Evolutionary conservation across 140 eudicot species (phyloP), one percentile per base, ranked within the genome.

Genomic region (Bidens hawaiensis): DNA sequence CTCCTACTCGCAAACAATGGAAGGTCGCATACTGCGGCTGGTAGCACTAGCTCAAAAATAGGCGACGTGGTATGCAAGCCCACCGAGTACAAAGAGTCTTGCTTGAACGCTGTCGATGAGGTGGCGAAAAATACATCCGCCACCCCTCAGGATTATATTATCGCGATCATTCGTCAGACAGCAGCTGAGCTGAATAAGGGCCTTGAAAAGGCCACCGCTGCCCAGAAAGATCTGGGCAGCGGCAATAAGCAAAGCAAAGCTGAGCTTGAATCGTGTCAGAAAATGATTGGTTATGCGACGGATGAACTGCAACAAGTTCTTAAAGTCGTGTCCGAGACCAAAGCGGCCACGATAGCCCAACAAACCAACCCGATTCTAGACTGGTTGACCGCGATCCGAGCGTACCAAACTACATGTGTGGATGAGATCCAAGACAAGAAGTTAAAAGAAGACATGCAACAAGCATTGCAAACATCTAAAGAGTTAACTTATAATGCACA

Each of bases 401-500:
- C 83, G 5, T 76, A 75, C 57, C 86, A 84, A 13, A 56, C 57
- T 0, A 78, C 75, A 14, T 91, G 98, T 43, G 63, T 74, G 5
- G 98, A 91, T 1, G 76, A 63, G 30, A 70, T 84, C 17, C 55
- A 43, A 2, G 73, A 82, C 18, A 67, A 78, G 11, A 84, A 84
- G 23, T 43, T 71, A 6, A 74, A 76, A 42, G 53, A 60, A 5
- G 62, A 78, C 34, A 67, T 91, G 59, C 72, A 75, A 18, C 40
- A 74, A 5, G 91, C 74, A 3, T 12, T 87, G 56, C 25, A 38
- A 26, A 78, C 81, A 26, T 72, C 96, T 13, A 87, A 87, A 10
- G 84, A 84, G 74, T 81, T 91, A 3, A 82, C 98, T 0, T 70
- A 69, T 55, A 87, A 81, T 11, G 86, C 90, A 6, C 65, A 87